Evolutionary conservation across 2,329 filamentous ascomycete genomes (phyloP), one percentile per base, ranked within the genome.

Genomic region (Coleophoma cylindrospora): DNA sequence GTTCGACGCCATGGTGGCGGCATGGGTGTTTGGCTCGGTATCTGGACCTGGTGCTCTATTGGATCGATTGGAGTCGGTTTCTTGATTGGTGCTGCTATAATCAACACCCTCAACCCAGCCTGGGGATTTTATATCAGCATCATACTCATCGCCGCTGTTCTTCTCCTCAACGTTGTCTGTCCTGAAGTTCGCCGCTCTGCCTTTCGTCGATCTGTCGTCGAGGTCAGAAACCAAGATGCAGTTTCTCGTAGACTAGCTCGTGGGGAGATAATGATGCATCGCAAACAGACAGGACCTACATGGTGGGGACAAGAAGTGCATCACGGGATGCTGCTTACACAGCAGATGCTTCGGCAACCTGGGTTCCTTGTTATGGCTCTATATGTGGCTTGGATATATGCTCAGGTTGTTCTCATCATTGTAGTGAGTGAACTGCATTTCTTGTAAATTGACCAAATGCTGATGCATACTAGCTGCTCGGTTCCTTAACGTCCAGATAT

Each of bases 371-470:
- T 89, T 32, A 73, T 91, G 61, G 78, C 85, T 1, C 53, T 87
- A n/a, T 91, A 91, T 65, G 73, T 84, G 13, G 84, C 79, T 7
- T 91, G 87, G 87, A 87, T 90, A 43, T 89, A 91, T 64, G 85
- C 84, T 2, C 84, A 91, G 60, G 76, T 89, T 2, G 84, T 89
- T 5, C 71, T 91, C 49, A 74, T 89, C 51, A 87, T 91, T 52
- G 73, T 88, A 50, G 76, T 89, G 51, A 69, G 73, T 65, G 34
- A 38, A 22, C 21, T 22, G n/a, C 15, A 13, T 2, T 48, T 10
- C 27, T 27, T 3, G 27, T n/a, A 34, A 38, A 50, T 17, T 47
- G 36, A 43, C 50, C 3, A 2, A 57, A 21, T 61, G 19, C 52
- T 59, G 50, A 51, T 45, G 13, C 40, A n/a, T 32, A 14, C 33